Evolutionary conservation across 495 filamentous ascomycete species (phyloP), one percentile per base, ranked within the genome.

Genomic region (Podospora didyma): DNA sequence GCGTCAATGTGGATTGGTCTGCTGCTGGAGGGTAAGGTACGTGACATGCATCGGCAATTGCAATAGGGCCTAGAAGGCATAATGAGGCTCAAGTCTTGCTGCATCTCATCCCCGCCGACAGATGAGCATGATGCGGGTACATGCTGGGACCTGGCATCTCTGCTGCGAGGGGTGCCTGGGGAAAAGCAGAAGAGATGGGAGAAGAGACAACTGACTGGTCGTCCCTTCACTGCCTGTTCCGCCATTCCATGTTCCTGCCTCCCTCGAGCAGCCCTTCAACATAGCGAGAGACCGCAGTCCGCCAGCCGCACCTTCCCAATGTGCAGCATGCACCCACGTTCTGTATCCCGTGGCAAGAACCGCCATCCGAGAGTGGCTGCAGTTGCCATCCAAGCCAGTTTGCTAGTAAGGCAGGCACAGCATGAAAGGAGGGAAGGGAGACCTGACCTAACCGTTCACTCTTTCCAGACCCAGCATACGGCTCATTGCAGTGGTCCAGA

Each of bases 41-140:
- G 12, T 17, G 39, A 42, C 2, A 14, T 42, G 39, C 39, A 16
- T 16, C 6, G 39, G 39, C 3, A 16, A 17, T 42, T 41, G 39
- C 12, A 42, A 16, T 7, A 42, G 39, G n/a, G n/a, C n/a, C n/a
- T n/a, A n/a, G 39, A 42, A 42, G 39, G 48, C 53, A 56, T 50
- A 31, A 56, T 61, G 59, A 61, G 59, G 59, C 59, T 61, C 59
- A 61, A 50, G 24, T 54, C 37, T 34, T 47, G 46, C 34, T 61
- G 59, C 59, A 61, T 57, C 54, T 50, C 54, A 57, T 46, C 50
- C 46, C 46, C 52, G 46, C 39, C n/a, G 42, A 53, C 49, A 53
- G 49, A 58, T 48, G 52, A 51, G 42, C 17, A 37, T 51, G 49
- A 22, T 17, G 51, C 57, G 57, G 57, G 57, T 51, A 54, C 57